Evolutionary conservation across 495 filamentous ascomycete species (phyloP).

Genomic region (Penicillium chermesinum): DNA sequence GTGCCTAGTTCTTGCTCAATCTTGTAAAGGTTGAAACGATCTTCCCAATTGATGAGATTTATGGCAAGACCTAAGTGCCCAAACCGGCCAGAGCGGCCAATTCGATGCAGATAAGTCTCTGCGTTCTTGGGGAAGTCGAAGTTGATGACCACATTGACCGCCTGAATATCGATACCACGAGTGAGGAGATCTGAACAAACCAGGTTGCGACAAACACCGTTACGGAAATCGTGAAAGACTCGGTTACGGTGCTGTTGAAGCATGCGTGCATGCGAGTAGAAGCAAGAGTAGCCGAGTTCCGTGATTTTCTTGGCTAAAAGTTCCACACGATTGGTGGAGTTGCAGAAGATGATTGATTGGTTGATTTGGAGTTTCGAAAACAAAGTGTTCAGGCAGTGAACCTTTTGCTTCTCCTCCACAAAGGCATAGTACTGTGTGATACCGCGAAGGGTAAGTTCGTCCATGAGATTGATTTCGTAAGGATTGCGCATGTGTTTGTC

Average conservation of each 20-base stretch:
- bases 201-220: constrained; percentile 93
- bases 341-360: constrained; percentile 99
- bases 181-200: constrained; percentile 98
- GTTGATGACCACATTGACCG: constrained; percentile 99
- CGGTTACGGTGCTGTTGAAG: constrained; percentile 95
- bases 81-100: constrained; percentile 94
- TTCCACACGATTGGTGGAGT: constrained; percentile 97
- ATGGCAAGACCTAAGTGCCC: constrained; percentile 96
- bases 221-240: constrained; percentile 98
- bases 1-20: constrained; percentile 97
- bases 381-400: constrained; percentile 96
- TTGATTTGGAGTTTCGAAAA: constrained; percentile 99
- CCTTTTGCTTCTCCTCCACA: constrained; percentile 98
- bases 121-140: constrained; percentile 99
- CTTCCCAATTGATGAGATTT: constrained; percentile 99
- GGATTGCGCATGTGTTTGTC: constrained; percentile 95
- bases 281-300: constrained; percentile 97
- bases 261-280: constrained; percentile 99
- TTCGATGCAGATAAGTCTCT: constrained; percentile 97
- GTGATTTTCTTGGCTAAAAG: constrained; percentile 98
- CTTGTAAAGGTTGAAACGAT: constrained; percentile 97
- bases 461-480: constrained; percentile 99
- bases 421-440: constrained; percentile 99
- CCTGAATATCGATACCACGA: constrained; percentile 98
- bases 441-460: constrained; percentile 94